Evolutionary conservation across 2,329 filamentous ascomycete species (phyloP).

Genomic region (Nemania bipapillata): DNA sequence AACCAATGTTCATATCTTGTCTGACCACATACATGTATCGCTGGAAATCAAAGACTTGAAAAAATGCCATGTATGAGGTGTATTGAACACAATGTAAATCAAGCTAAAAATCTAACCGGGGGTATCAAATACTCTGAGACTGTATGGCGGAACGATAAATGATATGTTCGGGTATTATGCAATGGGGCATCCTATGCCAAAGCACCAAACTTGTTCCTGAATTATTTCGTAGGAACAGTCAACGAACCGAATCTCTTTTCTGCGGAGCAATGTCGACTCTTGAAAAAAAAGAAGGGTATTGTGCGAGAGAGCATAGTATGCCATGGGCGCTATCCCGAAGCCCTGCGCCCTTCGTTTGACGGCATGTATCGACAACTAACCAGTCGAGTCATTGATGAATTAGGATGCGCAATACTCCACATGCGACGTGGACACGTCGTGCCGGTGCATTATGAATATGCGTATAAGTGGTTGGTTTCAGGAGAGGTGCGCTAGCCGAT

Average conservation of each 20-base stretch:
- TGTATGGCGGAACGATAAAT: conserved; percentile 12
- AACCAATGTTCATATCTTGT: conserved; percentile 1
- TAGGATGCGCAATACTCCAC: conserved; percentile 13
- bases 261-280: not conserved
- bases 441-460: not conserved
- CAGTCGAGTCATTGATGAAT: not conserved
- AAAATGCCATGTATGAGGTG: conserved; percentile 7
- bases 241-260: not conserved
- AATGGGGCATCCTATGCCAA: not conserved
- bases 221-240: not conserved
- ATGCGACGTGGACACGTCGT: conserved; percentile 22
- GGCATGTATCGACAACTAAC: not conserved
- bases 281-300: not conserved
- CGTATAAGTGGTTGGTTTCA: not conserved
- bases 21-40: not conserved
- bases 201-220: not conserved
- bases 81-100: conserved; percentile 4
- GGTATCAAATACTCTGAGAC: conserved; percentile 36
- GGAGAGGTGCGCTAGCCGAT: conserved; percentile 1
- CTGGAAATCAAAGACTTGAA: not conserved
- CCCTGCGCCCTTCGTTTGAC: not conserved
- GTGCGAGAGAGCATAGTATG: not conserved
- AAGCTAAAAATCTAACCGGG: conserved; percentile 19
- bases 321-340: not conserved
- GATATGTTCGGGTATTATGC: not conserved